Evolutionary conservation across 208 protist genomes (phyloP).

Genomic region (Tritrichomonas foetus): DNA sequence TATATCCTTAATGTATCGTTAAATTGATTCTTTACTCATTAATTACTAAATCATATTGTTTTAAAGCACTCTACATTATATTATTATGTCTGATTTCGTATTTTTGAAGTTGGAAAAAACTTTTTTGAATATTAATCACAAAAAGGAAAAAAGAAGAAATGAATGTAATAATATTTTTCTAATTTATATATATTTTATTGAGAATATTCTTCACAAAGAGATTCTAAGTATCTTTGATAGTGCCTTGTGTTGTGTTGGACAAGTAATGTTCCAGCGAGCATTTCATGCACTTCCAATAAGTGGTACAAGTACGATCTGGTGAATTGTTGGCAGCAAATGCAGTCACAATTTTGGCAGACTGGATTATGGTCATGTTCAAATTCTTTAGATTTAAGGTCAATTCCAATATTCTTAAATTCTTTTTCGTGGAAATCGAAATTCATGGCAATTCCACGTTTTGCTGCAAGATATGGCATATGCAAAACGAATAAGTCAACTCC

Average conservation of each 20-base stretch:
- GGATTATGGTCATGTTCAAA: constrained; percentile 11
- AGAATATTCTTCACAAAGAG: not conserved
- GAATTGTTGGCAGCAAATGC: not conserved
- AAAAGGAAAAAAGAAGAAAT: too few relatives aligned
- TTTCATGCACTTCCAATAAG: not conserved
- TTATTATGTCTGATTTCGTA: too few relatives aligned
- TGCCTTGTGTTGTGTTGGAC: not conserved
- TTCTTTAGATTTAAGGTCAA: not conserved
- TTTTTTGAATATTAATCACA: too few relatives aligned
- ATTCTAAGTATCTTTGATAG: not conserved
- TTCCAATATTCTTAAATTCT: not conserved
- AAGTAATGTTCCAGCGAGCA: not conserved
- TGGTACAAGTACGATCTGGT: not conserved
- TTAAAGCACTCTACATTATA: too few relatives aligned
- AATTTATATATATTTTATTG: not conserved
- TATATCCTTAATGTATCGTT: too few relatives aligned
- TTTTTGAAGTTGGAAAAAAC: too few relatives aligned
- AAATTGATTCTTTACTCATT: too few relatives aligned
- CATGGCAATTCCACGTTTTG: not conserved
- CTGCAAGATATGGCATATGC: not conserved
- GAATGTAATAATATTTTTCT: not conserved
- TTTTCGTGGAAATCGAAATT: not conserved
- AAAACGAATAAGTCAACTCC: not conserved
- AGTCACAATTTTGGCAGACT: not conserved
- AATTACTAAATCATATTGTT: too few relatives aligned